A percentile compares a stretch with the other conserved stretches of the same genome.
Conservation (phyloP, 345 rosid genomes). For the Carallia pectinifolia region DNA sequence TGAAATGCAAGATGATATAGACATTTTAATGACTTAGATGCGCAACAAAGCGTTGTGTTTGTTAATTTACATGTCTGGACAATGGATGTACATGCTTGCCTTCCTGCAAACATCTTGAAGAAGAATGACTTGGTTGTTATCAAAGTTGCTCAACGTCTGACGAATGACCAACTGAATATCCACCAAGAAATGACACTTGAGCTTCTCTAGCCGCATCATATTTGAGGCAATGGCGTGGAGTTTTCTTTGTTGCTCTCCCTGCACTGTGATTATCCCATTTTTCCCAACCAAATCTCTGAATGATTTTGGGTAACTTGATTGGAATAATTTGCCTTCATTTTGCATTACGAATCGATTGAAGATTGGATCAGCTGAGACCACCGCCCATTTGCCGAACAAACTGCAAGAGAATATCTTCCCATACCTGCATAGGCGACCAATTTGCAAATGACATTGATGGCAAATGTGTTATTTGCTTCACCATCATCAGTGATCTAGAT, state of each 20-base stretch:
- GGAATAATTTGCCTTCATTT: slow-evolving; percentile 76
- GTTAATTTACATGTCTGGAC: not conserved
- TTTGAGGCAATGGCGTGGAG: slow-evolving; percentile 78
- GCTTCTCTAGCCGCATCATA: slow-evolving; percentile 74
- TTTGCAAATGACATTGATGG: no score
- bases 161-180: slow-evolving; percentile 61
- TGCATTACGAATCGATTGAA: slow-evolving; percentile 75
- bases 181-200: slow-evolving; percentile 60
- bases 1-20: slow-evolving; percentile 17
- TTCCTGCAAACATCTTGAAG: slow-evolving; percentile 86
- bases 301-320: slow-evolving; percentile 83
- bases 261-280: slow-evolving; percentile 75
- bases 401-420: slow-evolving; percentile 83
- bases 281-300: slow-evolving; percentile 82
- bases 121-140: slow-evolving; percentile 45
- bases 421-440: slow-evolving; percentile 33
- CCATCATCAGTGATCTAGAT: no score
- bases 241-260: slow-evolving; percentile 73
- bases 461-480: no score
- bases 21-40: not conserved
- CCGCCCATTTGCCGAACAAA: slow-evolving; percentile 67
- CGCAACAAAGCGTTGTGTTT: no score
- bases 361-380: slow-evolving; percentile 66
- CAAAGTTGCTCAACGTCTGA: slow-evolving; percentile 38
- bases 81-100: slow-evolving; percentile 35